These are phyloP conservation scores for Teunomyces panamensis DNA, from an alignment of 805 yeast genomes.

Conservation along the genomic window DNA sequence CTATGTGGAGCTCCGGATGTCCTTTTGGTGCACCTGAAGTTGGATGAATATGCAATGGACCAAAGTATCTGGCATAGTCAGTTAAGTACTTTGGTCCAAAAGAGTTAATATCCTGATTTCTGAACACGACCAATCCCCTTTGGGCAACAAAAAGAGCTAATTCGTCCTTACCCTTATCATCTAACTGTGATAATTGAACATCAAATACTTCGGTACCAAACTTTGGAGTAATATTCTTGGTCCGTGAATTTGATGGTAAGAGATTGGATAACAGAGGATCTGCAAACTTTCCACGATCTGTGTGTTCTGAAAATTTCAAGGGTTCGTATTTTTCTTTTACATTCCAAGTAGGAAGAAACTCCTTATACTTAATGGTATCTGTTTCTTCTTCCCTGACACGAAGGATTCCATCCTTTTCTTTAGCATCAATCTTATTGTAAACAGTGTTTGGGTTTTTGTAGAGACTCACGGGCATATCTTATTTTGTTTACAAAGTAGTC, in stretches of 20 bases:
- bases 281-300: conserved; percentile 29
- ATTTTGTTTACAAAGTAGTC: not conserved
- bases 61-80: conserved; percentile 63
- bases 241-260: conserved; percentile 13
- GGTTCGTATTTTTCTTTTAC: conserved; percentile 29
- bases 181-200: conserved; percentile 27
- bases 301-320: conserved; percentile 22
- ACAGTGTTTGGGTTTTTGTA: conserved; percentile 20
- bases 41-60: conserved; percentile 70
- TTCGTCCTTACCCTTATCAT: conserved; percentile 28
- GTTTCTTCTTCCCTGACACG: conserved; percentile 10
- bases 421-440: conserved; percentile 19
- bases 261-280: conserved; percentile 19
- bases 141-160: conserved; percentile 30
- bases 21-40: conserved; percentile 71
- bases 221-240: conserved; percentile 28
- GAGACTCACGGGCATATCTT: not conserved
- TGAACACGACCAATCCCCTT: conserved; percentile 33
- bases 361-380: conserved; percentile 4
- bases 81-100: conserved; percentile 46
- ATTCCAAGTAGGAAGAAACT: conserved; percentile 34
- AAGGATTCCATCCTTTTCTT: conserved; percentile 14
- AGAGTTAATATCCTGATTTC: conserved; percentile 29
- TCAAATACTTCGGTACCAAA: conserved; percentile 30
- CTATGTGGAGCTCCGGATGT: conserved; percentile 59